Evolutionary conservation across 179 eudicot genomes (phyloP).

Genomic region (Gypsophila paniculata): DNA sequence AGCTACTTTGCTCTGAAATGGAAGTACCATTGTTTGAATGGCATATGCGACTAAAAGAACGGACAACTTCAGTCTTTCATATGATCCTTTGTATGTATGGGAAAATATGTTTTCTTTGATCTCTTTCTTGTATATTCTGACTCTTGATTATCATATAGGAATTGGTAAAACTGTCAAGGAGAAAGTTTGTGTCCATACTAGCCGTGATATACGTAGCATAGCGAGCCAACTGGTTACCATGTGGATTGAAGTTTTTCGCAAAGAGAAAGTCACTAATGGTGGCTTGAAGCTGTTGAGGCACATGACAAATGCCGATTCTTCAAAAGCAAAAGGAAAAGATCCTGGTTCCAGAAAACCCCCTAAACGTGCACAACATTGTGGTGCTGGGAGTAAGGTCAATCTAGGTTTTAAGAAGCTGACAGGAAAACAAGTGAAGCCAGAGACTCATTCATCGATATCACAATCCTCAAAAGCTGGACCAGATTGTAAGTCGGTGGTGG

Average conservation of each 20-base stretch:
- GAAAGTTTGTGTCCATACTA: constrained; percentile 96
- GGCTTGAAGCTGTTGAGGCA: constrained; percentile 65
- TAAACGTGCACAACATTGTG: constrained; percentile 38
- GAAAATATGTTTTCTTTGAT: not conserved
- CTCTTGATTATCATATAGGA: constrained; percentile 43
- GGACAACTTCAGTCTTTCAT: not conserved
- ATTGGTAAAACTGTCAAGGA: constrained; percentile 96
- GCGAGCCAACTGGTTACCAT: constrained; percentile 92
- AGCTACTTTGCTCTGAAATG: not conserved
- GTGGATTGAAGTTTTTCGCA: constrained; percentile 96
- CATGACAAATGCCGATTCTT: constrained; percentile 47
- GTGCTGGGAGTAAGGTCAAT: constrained; percentile 38
- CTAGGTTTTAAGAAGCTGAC: constrained; percentile 42
- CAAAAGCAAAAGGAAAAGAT: constrained; percentile 51
- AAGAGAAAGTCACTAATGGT: constrained; percentile 82
- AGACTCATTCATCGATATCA: constrained; percentile 40
- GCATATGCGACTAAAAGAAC: not conserved
- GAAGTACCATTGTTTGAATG: not conserved
- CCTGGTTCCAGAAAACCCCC: constrained; percentile 55
- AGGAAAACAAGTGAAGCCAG: constrained; percentile 44
- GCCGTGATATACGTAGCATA: constrained; percentile 96
- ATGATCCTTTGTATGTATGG: not conserved
- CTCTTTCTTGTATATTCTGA: not conserved
- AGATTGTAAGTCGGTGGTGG: constrained; percentile 37
- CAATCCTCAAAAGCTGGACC: constrained; percentile 40